Conservation (phyloP, 352 stramenopile genomes). For the Phytophthora macrochlamydospora region DNA sequence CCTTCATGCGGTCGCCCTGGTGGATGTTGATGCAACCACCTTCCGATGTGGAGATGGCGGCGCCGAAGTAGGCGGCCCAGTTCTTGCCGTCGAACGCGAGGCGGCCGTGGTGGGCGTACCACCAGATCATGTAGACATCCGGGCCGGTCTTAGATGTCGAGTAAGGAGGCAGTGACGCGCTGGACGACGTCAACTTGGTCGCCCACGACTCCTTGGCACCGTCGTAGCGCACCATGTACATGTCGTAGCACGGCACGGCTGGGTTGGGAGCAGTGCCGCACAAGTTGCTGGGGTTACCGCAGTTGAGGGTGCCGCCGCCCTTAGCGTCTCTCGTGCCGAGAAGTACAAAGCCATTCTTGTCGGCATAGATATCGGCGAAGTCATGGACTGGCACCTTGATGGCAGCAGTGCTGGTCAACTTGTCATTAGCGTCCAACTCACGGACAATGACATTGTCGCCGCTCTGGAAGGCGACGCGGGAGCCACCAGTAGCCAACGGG, state of each 20-base stretch:
- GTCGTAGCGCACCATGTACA: slow-evolving; percentile 66
- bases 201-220: slow-evolving; percentile 54
- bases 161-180: slow-evolving; percentile 54
- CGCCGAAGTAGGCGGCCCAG: slow-evolving; percentile 69
- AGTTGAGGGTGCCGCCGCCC: slow-evolving; percentile 53
- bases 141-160: slow-evolving; percentile 45
- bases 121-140: slow-evolving; percentile 75
- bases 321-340: slow-evolving; percentile 46
- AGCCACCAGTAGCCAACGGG: slow-evolving; percentile 1
- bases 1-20: slow-evolving; percentile 71
- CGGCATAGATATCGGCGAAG: slow-evolving; percentile 56
- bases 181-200: slow-evolving; percentile 62
- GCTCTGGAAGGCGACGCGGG: slow-evolving; percentile 21
- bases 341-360: slow-evolving; percentile 53
- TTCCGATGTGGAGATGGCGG: slow-evolving; percentile 59
- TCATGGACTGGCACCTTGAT: slow-evolving; percentile 40
- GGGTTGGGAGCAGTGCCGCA: slow-evolving; percentile 47
- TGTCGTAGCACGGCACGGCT: slow-evolving; percentile 57
- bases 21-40: slow-evolving; percentile 73
- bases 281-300: slow-evolving; percentile 56
- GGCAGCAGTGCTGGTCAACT: slow-evolving; percentile 33
- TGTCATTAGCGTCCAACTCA: slow-evolving; percentile 27
- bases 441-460: slow-evolving; percentile 9
- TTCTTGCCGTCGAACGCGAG: slow-evolving; percentile 64
- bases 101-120: slow-evolving; percentile 69